phyloP scores from a whole-genome alignment of 768 basidiomycete species.

The Boletus rubroflammeus region DNA sequence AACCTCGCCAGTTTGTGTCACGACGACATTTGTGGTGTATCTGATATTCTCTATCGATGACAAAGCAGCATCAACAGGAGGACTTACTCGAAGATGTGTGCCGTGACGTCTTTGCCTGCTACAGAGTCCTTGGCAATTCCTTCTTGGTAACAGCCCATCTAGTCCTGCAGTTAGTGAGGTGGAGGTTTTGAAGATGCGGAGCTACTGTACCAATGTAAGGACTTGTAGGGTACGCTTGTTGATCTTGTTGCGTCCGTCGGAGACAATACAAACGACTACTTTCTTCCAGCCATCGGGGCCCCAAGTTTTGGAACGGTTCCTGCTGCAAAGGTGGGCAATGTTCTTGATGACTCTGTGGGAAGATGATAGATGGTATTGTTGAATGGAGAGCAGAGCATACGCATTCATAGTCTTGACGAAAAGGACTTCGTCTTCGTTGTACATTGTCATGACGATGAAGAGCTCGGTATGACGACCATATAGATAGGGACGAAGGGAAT shows the following conservation, averaged over 20 bases:
- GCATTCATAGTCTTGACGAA: conserved; percentile 83
- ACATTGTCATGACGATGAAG: conserved; percentile 97
- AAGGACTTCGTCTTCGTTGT: conserved; percentile 84
- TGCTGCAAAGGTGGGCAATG: conserved; percentile 70
- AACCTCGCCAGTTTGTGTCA: conserved; percentile 78
- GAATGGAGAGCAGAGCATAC: conserved; percentile 38
- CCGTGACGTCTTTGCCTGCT: conserved; percentile 85
- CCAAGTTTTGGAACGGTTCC: conserved; percentile 74
- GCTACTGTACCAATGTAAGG: conserved; percentile 59
- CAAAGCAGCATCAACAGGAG: not conserved
- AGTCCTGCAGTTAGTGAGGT: conserved; percentile 1
- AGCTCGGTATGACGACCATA: conserved; percentile 82
- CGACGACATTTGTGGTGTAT: conserved; percentile 76
- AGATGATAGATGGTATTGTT: conserved; percentile 7
- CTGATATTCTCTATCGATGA: conserved; percentile 29
- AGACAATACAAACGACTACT: conserved; percentile 83
- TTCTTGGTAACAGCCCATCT: conserved; percentile 89
- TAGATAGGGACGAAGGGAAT: conserved; percentile 76
- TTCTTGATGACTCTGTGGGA: conserved; percentile 76
- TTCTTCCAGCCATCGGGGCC: conserved; percentile 90
- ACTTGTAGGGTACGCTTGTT: conserved; percentile 91
- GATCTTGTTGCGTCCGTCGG: conserved; percentile 81
- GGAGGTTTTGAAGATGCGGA: not conserved
- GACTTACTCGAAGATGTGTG: conserved; percentile 86
- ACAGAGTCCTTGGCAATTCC: conserved; percentile 88